A percentile compares a stretch with the other conserved stretches of the same genome.
Evolutionary conservation across 179 eudicot genomes (phyloP).

Genomic region (Nepenthes alata): DNA sequence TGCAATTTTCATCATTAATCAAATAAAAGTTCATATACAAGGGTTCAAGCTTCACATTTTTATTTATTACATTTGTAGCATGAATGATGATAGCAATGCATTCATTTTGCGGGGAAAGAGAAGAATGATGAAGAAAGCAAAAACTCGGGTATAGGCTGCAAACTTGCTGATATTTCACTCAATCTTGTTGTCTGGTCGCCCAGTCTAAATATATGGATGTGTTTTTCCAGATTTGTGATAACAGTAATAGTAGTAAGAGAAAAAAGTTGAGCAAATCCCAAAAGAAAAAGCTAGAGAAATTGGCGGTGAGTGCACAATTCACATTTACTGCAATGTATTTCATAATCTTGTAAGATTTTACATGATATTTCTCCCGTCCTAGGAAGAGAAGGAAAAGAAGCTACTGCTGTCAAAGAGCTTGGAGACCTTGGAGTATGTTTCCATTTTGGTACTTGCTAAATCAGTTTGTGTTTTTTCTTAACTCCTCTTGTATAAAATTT

Average conservation of each 20-base stretch:
- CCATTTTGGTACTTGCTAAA: neutral
- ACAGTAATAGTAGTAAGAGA: conserved; percentile 13
- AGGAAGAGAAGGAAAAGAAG: conserved; percentile 72
- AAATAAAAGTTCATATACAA: too few species aligned
- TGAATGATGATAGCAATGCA: conserved; percentile 44
- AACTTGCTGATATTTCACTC: neutral
- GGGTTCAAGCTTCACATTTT: too few species aligned
- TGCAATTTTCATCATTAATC: too few species aligned
- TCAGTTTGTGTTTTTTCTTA: neutral
- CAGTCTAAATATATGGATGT: neutral
- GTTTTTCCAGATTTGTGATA: conserved; percentile 14
- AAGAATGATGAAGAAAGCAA: conserved; percentile 33
- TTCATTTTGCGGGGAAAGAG: conserved; percentile 44
- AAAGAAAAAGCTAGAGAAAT: conserved; percentile 62
- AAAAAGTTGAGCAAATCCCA: conserved; percentile 60
- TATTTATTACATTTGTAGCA: conserved; percentile 9
- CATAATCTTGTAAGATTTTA: neutral
- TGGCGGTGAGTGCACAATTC: conserved; percentile 42
- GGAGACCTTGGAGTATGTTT: conserved; percentile 58
- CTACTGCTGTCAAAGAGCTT: conserved; percentile 50
- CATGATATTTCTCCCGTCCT: conserved; percentile 3
- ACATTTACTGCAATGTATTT: neutral
- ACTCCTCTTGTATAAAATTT: neutral
- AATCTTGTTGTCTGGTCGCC: conserved; percentile 3
- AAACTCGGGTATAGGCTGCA: conserved; percentile 29